Percentiles rank a stretch among this genome's conserved stretches.
Conservation (phyloP, 345 rosid genomes). For the Salix koriyanagi region DNA sequence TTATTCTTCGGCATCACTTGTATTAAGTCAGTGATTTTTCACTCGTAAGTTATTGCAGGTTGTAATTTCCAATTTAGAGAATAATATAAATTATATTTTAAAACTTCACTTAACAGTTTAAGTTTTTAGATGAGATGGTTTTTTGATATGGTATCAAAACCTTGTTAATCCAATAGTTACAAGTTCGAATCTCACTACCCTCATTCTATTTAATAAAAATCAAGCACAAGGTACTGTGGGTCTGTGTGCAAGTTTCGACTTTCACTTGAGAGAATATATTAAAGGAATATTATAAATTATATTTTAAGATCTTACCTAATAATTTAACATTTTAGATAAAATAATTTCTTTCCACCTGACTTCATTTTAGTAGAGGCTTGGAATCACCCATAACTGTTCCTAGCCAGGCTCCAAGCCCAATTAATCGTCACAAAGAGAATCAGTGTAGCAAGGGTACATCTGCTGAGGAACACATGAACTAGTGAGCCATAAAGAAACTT, state of each 20-base stretch:
- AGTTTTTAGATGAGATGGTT: no score
- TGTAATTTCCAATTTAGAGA: background rate
- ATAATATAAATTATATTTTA: no score
- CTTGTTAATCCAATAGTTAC: no score
- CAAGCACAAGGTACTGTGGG: rapidly evolving
- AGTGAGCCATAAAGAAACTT: background rate
- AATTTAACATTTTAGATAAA: no score
- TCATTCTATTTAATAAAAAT: no score
- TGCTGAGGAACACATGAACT: background rate
- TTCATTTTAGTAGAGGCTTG: background rate
- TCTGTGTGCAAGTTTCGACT: no score
- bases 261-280: rapidly evolving
- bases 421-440: background rate
- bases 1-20: slow-evolving; percentile 72
- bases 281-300: no score
- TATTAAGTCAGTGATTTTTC: background rate
- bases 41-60: background rate
- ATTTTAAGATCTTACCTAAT: rapidly evolving
- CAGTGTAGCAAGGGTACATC: no score
- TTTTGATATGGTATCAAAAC: no score
- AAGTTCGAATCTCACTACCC: no score
- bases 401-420: background rate
- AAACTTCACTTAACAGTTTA: no score
- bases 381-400: background rate
- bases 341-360: rapidly evolving